These are phyloP conservation scores for Colletotrichum australisinense DNA, from an alignment of 2,329 filamentous ascomycete genomes.

Conservation along the genomic window DNA sequence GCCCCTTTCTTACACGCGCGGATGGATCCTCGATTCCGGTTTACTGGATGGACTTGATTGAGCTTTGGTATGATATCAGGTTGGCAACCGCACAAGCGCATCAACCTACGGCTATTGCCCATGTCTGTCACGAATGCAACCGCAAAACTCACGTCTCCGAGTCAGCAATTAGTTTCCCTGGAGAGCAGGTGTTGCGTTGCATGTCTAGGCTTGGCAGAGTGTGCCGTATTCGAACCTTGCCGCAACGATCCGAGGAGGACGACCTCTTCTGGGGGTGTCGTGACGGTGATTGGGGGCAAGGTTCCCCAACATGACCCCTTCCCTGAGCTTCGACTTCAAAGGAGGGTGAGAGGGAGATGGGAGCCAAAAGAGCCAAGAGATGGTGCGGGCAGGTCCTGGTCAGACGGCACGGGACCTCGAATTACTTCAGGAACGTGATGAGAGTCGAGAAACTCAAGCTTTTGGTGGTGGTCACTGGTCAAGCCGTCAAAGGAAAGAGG, in stretches of 20 bases:
- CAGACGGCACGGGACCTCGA: slow-evolving; percentile 6
- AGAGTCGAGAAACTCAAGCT: background rate
- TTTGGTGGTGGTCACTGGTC: background rate
- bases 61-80: no score
- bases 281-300: slow-evolving; percentile 5
- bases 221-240: slow-evolving; percentile 8
- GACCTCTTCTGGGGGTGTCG: background rate
- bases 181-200: background rate
- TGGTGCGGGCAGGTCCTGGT: slow-evolving; percentile 16
- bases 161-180: background rate
- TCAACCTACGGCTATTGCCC: background rate
- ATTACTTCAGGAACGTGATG: slow-evolving; percentile 25
- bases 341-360: background rate
- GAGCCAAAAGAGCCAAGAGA: slow-evolving; percentile 11
- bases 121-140: background rate
- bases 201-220: slow-evolving; percentile 11
- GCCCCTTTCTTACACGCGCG: background rate
- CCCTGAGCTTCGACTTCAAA: slow-evolving; percentile 10
- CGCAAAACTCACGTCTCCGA: slow-evolving; percentile 1
- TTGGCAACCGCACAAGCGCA: background rate
- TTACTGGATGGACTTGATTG: background rate
- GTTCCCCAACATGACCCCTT: slow-evolving; percentile 17
- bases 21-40: background rate
- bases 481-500: slow-evolving; percentile 14
- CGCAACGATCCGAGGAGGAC: slow-evolving; percentile 14